Evolutionary conservation across 768 basidiomycete species (phyloP).

Genomic region (Mrakia gelida): DNA sequence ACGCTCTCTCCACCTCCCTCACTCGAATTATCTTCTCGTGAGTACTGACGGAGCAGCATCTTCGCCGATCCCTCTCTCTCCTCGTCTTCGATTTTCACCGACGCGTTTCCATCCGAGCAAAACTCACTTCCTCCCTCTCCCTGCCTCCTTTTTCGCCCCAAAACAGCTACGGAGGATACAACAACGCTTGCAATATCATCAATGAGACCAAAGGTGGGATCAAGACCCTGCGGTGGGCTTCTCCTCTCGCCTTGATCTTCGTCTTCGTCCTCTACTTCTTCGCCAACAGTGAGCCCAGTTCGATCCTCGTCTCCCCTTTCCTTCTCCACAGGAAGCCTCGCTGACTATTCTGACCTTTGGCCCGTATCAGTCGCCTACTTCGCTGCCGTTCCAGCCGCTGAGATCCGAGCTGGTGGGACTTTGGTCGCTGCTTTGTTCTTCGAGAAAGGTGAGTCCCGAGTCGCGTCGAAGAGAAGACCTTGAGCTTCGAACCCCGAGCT

Average conservation of each 20-base stretch:
- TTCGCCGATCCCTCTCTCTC: no score
- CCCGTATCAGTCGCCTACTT: conserved; percentile 56
- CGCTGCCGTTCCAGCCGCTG: conserved; percentile 62
- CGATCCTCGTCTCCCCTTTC: no score
- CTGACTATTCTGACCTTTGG: no score
- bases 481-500: background rate
- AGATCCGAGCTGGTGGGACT: conserved; percentile 59
- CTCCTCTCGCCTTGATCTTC: conserved; percentile 53
- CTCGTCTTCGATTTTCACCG: no score
- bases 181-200: conserved; percentile 68
- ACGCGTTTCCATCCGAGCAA: no score
- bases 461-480: background rate
- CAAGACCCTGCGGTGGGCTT: conserved; percentile 64
- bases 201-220: conserved; percentile 58
- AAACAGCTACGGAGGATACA: conserved; percentile 55
- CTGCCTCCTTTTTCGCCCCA: no score
- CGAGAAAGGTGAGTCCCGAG: conserved; percentile 48
- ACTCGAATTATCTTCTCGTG: conserved; percentile 39
- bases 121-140: no score
- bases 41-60: no score
- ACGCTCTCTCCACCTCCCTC: background rate
- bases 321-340: no score
- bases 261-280: conserved; percentile 61
- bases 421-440: conserved; percentile 74
- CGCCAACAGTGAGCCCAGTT: conserved; percentile 48